Conservation (phyloP, 2,329 filamentous ascomycete genomes). For the Trichoderma guizhouense region DNA sequence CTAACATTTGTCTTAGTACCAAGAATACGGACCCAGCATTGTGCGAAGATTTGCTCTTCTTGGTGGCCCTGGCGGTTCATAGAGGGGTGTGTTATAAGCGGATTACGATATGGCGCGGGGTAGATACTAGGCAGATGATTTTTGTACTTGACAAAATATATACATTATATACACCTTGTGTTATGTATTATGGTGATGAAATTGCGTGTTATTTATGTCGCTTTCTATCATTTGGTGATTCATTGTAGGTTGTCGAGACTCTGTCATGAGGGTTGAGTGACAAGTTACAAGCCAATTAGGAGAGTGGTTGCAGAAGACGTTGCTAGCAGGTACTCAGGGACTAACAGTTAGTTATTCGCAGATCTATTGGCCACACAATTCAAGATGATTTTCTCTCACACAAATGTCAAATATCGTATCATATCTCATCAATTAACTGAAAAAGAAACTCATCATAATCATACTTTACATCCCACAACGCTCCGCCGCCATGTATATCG, state of each 20-base stretch:
- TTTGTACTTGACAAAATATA: constrained; percentile 1
- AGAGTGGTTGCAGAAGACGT: neutral
- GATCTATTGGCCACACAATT: neutral
- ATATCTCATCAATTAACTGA: neutral
- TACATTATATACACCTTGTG: neutral
- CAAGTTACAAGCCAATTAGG: neutral
- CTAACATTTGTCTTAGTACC: constrained; percentile 59
- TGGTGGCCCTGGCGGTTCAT: constrained; percentile 84
- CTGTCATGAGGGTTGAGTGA: neutral
- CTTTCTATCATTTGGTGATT: neutral
- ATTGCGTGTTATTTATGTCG: neutral
- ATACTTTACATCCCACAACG: neutral
- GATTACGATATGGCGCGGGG: neutral
- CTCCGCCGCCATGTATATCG: neutral
- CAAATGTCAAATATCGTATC: neutral
- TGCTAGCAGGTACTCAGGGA: neutral
- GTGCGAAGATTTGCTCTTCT: constrained; percentile 91
- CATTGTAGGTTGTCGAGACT: neutral
- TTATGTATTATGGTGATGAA: neutral
- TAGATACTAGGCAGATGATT: neutral
- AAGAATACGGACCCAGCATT: constrained; percentile 94
- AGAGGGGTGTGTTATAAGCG: constrained; percentile 23
- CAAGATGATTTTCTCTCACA: neutral
- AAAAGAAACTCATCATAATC: neutral
- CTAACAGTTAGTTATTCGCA: neutral